Evolutionary conservation across 2,329 filamentous ascomycete species (phyloP), one percentile per base, ranked within the genome.

Genomic region (Mollisiaceae sp.): DNA sequence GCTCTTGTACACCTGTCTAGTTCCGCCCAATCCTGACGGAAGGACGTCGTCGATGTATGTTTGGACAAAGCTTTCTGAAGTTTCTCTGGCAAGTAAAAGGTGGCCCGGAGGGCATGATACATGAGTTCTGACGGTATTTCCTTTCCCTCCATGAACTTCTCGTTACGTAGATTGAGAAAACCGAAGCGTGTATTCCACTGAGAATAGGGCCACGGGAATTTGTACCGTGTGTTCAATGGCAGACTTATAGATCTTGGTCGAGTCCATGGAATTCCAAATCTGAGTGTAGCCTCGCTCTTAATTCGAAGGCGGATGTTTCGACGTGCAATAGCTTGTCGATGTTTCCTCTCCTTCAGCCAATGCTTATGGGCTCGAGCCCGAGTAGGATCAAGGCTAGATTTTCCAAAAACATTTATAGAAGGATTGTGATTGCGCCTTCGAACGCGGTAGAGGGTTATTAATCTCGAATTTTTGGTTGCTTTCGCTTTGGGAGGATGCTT

Each of bases 171-270:
- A 56, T 64, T 60, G 24, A 70, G 38, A 22, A 64, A 35, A 20
- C 65, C 57, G 63, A 69, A 67, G 14, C 67, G 64, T 56, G 50
- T 61, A 35, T 69, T 59, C 67, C 67, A 69, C 15, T 32, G 41
- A 5, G 24, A 15, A 55, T 50, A 59, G 39, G 24, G 56, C 6
- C 15, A 50, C n/a, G 32, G 52, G 14, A 50, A 27, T 18, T 41
- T 62, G 54, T 45, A 52, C 3, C 47, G 32, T 58, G n/a, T 36
- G 35, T 36, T 41, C 8, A 57, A 58, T 20, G 43, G 35, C 35
- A 63, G 22, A 24, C 65, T 67, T 39, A 65, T 57, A 50, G 32
- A 58, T 38, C 63, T 67, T 4, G 43, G 4, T 36, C 24, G 60
- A 27, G n/a, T 3, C 20, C 54, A 52, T 4, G 35, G 18, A 15